A percentile compares a stretch with the other conserved stretches of the same genome.
Evolutionary conservation across 768 basidiomycete species (phyloP).

Genomic region (Asterophora parasitica): DNA sequence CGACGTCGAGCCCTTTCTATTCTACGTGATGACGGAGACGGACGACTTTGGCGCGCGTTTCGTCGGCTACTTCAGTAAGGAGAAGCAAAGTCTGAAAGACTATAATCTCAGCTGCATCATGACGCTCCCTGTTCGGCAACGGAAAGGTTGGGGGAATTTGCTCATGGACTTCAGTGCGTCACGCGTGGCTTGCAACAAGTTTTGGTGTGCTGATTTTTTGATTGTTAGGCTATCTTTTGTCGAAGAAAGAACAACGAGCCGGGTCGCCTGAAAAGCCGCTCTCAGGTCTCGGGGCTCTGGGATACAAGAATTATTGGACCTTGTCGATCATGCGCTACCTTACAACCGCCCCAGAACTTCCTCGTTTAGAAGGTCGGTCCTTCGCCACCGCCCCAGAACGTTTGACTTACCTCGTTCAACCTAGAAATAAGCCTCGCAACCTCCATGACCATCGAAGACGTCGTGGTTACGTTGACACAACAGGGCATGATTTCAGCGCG

Average conservation of each 20-base stretch:
- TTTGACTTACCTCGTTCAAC: not conserved
- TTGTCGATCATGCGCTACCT: conserved; percentile 79
- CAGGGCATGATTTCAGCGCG: conserved; percentile 69
- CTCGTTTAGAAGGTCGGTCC: conserved; percentile 69
- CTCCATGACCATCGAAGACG: conserved; percentile 88
- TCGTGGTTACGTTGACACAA: conserved; percentile 66
- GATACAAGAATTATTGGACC: conserved; percentile 96
- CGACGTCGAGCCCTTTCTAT: conserved; percentile 98
- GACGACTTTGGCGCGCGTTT: conserved; percentile 91
- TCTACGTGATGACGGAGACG: conserved; percentile 94
- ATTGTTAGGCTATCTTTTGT: conserved; percentile 82
- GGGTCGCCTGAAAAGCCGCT: conserved; percentile 97
- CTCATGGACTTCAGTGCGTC: conserved; percentile 95
- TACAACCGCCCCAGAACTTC: conserved; percentile 50
- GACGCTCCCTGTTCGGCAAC: conserved; percentile 92
- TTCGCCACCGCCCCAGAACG: not conserved
- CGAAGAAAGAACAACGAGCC: conserved; percentile 85
- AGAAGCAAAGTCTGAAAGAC: conserved; percentile 93
- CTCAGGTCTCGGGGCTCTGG: conserved; percentile 85
- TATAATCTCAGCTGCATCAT: conserved; percentile 99
- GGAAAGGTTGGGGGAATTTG: conserved; percentile 95
- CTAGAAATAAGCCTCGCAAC: conserved; percentile 82
- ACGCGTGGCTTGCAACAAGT: conserved; percentile 11
- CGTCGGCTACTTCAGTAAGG: conserved; percentile 98
- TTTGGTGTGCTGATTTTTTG: not conserved